Evolutionary conservation across 2,329 filamentous ascomycete genomes (phyloP).

Genomic region (Aureobasidium vineae): DNA sequence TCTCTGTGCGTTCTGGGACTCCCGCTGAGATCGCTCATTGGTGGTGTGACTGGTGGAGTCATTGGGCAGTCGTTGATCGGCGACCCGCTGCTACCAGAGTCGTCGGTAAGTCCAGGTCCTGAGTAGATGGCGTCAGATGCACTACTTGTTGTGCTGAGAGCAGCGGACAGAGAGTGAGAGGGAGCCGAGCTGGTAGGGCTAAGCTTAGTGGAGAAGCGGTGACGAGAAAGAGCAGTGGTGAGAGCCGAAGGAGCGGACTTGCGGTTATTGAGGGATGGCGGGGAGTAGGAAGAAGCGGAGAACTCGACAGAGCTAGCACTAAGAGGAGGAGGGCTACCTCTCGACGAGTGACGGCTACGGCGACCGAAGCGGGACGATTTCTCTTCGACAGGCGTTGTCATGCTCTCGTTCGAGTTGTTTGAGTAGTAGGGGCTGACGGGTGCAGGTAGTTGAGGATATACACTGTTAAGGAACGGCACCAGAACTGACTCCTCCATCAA

Average conservation of each 20-base stretch:
- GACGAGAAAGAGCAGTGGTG: slow-evolving; percentile 35
- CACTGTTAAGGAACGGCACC: slow-evolving; percentile 80
- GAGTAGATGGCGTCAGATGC: slow-evolving; percentile 36
- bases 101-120: slow-evolving; percentile 58
- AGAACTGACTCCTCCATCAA: slow-evolving; percentile 97
- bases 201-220: slow-evolving; percentile 38
- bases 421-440: slow-evolving; percentile 43
- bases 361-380: slow-evolving; percentile 27
- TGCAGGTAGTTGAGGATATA: slow-evolving; percentile 51
- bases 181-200: slow-evolving; percentile 37
- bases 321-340: slow-evolving; percentile 37
- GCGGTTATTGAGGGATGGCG: slow-evolving; percentile 31
- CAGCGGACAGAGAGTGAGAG: slow-evolving; percentile 24
- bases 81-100: slow-evolving; percentile 62
- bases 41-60: slow-evolving; percentile 72
- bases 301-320: slow-evolving; percentile 34
- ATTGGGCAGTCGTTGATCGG: slow-evolving; percentile 55
- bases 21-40: slow-evolving; percentile 44
- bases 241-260: slow-evolving; percentile 39
- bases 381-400: slow-evolving; percentile 35
- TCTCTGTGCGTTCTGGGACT: slow-evolving; percentile 33
- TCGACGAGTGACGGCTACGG: slow-evolving; percentile 27
- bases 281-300: slow-evolving; percentile 33
- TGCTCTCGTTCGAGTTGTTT: slow-evolving; percentile 44
- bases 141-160: slow-evolving; percentile 25